phyloP scores from a whole-genome alignment of 2,329 filamentous ascomycete species.

The Colletotrichum cordylinicola region DNA sequence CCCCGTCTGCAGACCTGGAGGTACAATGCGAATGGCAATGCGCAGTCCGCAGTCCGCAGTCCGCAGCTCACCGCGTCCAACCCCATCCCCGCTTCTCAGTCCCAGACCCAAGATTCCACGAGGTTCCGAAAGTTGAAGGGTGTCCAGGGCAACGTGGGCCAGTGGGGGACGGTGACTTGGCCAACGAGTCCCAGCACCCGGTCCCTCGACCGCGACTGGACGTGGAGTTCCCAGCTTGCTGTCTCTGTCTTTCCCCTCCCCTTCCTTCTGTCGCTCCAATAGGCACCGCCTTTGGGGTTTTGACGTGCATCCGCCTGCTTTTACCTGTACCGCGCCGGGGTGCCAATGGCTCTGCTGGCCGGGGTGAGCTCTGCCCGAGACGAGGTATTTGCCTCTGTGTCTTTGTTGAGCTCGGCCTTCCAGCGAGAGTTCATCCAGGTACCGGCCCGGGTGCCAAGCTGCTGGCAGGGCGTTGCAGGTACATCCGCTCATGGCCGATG shows the following conservation, averaged over 20 bases:
- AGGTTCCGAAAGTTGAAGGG: slow-evolving; percentile 7
- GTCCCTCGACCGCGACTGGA: neutral
- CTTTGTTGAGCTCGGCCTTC: neutral
- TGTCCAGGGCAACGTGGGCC: slow-evolving; percentile 18
- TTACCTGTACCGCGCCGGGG: neutral
- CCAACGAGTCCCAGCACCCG: neutral
- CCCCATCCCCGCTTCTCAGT: slow-evolving; percentile 3
- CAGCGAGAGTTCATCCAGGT: neutral
- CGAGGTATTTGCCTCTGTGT: slow-evolving; percentile 1
- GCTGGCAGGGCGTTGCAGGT: neutral
- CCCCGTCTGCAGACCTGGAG: neutral
- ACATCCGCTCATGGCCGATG: neutral
- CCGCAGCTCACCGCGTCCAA: neutral
- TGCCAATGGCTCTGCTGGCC: slow-evolving; percentile 1
- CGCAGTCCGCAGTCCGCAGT: neutral
- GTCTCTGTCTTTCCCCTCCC: neutral
- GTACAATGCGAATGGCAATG: neutral
- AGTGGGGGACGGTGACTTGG: slow-evolving; percentile 19
- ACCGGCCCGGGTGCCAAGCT: neutral
- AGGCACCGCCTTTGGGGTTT: neutral
- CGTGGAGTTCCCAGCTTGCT: neutral
- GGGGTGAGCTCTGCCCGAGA: neutral
- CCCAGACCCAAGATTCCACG: slow-evolving; percentile 19
- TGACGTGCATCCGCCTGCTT: slow-evolving; percentile 17
- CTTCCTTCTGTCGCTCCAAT: slow-evolving; percentile 11